A percentile compares a stretch with the other conserved stretches of the same genome.
These are phyloP conservation scores for Tetrapisispora phaffii DNA, from an alignment of 805 yeast species.

Conservation along the genomic window DNA sequence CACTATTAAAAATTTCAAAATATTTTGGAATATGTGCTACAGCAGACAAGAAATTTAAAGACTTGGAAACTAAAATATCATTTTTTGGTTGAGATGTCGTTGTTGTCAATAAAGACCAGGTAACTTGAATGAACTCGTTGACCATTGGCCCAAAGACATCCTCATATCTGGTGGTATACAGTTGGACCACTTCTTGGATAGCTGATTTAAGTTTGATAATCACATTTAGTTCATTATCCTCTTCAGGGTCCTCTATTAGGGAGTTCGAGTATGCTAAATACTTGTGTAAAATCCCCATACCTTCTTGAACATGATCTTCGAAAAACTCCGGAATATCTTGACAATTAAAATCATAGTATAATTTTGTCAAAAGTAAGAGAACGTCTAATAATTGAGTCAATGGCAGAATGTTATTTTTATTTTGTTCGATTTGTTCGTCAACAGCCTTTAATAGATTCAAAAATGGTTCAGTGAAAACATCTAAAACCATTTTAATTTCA, in stretches of 20 bases:
- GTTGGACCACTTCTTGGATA: conserved; percentile 73
- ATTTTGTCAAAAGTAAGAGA: conserved; percentile 59
- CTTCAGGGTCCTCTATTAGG: conserved; percentile 43
- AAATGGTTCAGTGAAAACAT: conserved; percentile 74
- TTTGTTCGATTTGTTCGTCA: conserved; percentile 51
- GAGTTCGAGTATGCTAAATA: conserved; percentile 57
- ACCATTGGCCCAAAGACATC: conserved; percentile 80
- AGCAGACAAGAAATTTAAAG: conserved; percentile 73
- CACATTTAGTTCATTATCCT: conserved; percentile 56
- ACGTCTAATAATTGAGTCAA: conserved; percentile 57
- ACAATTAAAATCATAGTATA: conserved; percentile 89
- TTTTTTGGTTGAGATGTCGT: conserved; percentile 64
- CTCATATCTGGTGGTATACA: conserved; percentile 84
- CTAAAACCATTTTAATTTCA: conserved; percentile 81
- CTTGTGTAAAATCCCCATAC: conserved; percentile 76
- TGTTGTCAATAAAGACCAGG: conserved; percentile 66
- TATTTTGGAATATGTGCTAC: conserved; percentile 64
- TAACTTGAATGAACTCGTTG: conserved; percentile 65
- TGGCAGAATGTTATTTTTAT: conserved; percentile 37
- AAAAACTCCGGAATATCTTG: conserved; percentile 98
- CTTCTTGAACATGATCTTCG: conserved; percentile 72
- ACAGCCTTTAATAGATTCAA: conserved; percentile 56
- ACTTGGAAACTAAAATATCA: conserved; percentile 74
- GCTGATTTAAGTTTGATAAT: conserved; percentile 67
- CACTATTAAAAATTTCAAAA: conserved; percentile 52